These are phyloP conservation scores for Lactifluus subvellereus DNA, from an alignment of 768 basidiomycete species.

Conservation along the genomic window DNA sequence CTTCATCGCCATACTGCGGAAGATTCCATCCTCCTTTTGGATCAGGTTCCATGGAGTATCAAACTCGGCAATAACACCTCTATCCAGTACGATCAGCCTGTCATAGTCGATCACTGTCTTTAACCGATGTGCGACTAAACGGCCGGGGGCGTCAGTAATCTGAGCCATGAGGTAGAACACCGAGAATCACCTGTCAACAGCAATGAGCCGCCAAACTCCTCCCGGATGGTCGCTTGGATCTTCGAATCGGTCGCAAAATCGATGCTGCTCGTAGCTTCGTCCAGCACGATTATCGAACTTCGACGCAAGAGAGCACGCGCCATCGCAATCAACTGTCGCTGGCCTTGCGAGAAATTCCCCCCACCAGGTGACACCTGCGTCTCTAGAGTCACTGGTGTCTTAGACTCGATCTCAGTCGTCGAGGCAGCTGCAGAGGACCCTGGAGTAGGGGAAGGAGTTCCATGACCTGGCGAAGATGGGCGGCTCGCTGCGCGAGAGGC, in stretches of 20 bases:
- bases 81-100: slow-evolving; percentile 74
- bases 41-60: slow-evolving; percentile 50
- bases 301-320: slow-evolving; percentile 70
- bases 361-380: slow-evolving; percentile 83
- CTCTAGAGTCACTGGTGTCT: slow-evolving; percentile 56
- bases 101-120: slow-evolving; percentile 79
- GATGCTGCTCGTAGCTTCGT: slow-evolving; percentile 83
- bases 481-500: slow-evolving; percentile 45
- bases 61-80: slow-evolving; percentile 45
- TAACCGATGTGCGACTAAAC: slow-evolving; percentile 63
- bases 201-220: slow-evolving; percentile 73
- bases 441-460: slow-evolving; percentile 33
- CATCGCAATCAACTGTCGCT: slow-evolving; percentile 84
- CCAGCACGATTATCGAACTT: slow-evolving; percentile 69
- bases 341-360: slow-evolving; percentile 88
- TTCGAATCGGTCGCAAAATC: slow-evolving; percentile 86
- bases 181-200: slow-evolving; percentile 57
- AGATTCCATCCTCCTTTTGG: slow-evolving; percentile 41
- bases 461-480: slow-evolving; percentile 38
- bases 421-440: slow-evolving; percentile 35
- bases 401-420: slow-evolving; percentile 50
- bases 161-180: slow-evolving; percentile 19
- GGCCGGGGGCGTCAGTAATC: slow-evolving; percentile 17
- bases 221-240: slow-evolving; percentile 82
- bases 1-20: slow-evolving; percentile 50